These are phyloP conservation scores for Corniculantispora saksenae DNA, from an alignment of 2,329 filamentous ascomycete genomes.

Conservation along the genomic window DNA sequence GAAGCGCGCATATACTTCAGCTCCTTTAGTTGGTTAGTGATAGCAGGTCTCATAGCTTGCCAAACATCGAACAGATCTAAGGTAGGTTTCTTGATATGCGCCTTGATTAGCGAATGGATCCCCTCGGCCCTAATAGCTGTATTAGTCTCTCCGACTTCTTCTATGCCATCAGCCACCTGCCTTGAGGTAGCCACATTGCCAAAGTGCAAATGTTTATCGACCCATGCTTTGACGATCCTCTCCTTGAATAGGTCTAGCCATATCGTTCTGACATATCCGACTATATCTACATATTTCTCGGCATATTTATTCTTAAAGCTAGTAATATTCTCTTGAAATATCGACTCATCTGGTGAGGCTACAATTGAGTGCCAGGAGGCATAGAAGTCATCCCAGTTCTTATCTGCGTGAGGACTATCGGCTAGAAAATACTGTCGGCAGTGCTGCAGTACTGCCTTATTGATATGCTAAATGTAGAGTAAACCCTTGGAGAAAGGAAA, in stretches of 20 bases:
- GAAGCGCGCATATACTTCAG: no score
- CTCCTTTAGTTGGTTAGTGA: neutral
- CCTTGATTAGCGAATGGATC: slow-evolving; percentile 21
- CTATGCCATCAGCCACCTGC: neutral
- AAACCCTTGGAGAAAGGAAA: slow-evolving; percentile 20
- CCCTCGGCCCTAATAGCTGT: slow-evolving; percentile 21
- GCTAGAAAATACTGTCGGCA: slow-evolving; percentile 17
- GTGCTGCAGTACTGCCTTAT: slow-evolving; percentile 21
- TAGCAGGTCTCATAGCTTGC: neutral
- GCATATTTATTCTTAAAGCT: slow-evolving; percentile 23
- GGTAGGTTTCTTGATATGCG: neutral
- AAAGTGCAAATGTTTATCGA: slow-evolving; percentile 26
- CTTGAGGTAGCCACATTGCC: slow-evolving; percentile 19
- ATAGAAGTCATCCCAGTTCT: slow-evolving; percentile 25
- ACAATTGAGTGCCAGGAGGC: slow-evolving; percentile 25
- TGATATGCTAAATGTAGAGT: slow-evolving; percentile 23
- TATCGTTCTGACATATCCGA: slow-evolving; percentile 25
- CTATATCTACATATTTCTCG: slow-evolving; percentile 20
- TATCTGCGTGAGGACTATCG: slow-evolving; percentile 6
- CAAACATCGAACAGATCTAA: neutral
- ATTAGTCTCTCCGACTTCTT: neutral
- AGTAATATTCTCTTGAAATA: slow-evolving; percentile 23
- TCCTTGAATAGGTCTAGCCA: slow-evolving; percentile 27
- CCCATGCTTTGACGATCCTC: slow-evolving; percentile 27
- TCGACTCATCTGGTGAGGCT: slow-evolving; percentile 21